Conservation (phyloP, 2,329 filamentous ascomycete genomes). For the Aspergillus sp. region DNA sequence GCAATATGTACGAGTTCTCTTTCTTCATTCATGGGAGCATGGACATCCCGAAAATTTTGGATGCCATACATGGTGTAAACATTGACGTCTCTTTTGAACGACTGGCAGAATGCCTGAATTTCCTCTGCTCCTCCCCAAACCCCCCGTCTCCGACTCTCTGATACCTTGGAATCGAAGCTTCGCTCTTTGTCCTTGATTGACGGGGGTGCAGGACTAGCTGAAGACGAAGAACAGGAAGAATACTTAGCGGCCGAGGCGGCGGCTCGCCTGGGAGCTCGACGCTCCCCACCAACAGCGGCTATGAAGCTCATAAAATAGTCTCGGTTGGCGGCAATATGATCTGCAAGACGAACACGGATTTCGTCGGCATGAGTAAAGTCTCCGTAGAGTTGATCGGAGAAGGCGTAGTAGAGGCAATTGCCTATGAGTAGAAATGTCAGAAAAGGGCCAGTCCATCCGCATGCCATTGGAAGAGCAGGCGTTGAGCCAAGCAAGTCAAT, state of each 20-base stretch:
- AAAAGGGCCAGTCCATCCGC: not conserved
- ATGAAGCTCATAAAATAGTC: slow-evolving; percentile 64
- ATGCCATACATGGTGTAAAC: slow-evolving; percentile 49
- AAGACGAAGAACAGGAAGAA: slow-evolving; percentile 42
- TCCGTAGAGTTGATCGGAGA: slow-evolving; percentile 64
- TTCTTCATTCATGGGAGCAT: slow-evolving; percentile 31
- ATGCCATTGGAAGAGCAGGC: too few species aligned
- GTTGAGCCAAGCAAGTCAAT: not conserved
- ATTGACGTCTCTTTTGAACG: slow-evolving; percentile 57
- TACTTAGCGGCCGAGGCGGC: slow-evolving; percentile 41
- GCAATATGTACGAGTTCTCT: slow-evolving; percentile 51
- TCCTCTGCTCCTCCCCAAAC: slow-evolving; percentile 65
- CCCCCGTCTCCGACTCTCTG: slow-evolving; percentile 55
- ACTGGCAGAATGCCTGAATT: slow-evolving; percentile 61
- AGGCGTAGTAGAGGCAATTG: slow-evolving; percentile 65
- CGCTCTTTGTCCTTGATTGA: slow-evolving; percentile 53
- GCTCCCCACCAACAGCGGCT: slow-evolving; percentile 50
- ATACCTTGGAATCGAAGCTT: slow-evolving; percentile 55
- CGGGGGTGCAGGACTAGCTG: slow-evolving; percentile 36
- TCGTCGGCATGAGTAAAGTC: slow-evolving; percentile 52
- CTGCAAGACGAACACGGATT: slow-evolving; percentile 56
- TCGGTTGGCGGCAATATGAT: slow-evolving; percentile 57
- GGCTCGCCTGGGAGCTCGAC: slow-evolving; percentile 53
- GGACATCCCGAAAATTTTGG: slow-evolving; percentile 42
- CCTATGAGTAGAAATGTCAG: slow-evolving; percentile 39